Base-by-base conservation (phyloP, 1,284 basidiomycete species). In the Inonotus hispidus region DNA sequence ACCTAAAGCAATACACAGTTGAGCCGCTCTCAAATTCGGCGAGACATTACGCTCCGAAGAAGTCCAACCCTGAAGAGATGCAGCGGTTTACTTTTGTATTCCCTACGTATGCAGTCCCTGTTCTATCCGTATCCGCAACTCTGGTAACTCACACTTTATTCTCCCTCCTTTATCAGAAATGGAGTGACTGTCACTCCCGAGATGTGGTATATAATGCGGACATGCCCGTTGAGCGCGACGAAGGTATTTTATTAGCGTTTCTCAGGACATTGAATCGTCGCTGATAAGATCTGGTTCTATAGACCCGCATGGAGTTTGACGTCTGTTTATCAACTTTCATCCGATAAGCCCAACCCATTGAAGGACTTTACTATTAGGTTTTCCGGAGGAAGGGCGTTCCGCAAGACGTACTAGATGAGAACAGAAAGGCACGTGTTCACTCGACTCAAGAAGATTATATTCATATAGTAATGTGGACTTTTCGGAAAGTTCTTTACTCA, bases 131-230 rank as follows among this genome's bases (percentile, higher is more conserved):
- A 16, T 59, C 38, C n/a, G 21, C 19, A 7, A 29, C 43, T 41
- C 19, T 7, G 13, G 19, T 46, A 16, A 11, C 35, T 45, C 46
- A n/a, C 27, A 16, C 35, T n/a, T n/a, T 16, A 6, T 38, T n/a
- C 43, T 21, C 32, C 10, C 39, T 21, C 32, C 10, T 25, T 21
- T 16, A 55, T 56, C 53, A 64, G 63, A 47, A 61, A 57, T 29
- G 63, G 63, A 0, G 59, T 64, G n/a, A 64, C 63, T 6, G 63
- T 64, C n/a, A 61, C 63, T 19, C 55, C 41, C 14, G 64, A 64
- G 39, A 62, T 68, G 58, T 67, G 67, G 66, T 70, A 69, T 50
- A 68, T 65, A 41, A 66, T 67, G 63, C 59, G 65, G 16, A 63
- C 63, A 21, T 59, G 66, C 16, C 68, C 68, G 38, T 27, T 69